phyloP scores from a whole-genome alignment of 202 grass and related monocot species.

The Setaria italica region DNA sequence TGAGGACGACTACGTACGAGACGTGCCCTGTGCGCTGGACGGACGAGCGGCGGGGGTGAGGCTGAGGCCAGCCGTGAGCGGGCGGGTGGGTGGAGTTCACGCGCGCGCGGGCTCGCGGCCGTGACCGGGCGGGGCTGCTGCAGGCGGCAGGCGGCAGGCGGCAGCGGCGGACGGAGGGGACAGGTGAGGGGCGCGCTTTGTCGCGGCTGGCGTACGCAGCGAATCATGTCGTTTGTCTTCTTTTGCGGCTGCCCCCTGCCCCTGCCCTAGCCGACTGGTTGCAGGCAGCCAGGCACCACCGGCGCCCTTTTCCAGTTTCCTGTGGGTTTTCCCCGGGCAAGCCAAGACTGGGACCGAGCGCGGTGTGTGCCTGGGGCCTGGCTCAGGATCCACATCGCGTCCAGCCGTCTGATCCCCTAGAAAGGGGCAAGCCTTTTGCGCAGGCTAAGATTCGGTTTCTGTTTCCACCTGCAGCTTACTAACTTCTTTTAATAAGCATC shows the following conservation, averaged over 20 bases:
- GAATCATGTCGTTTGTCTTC: slow-evolving; percentile 68
- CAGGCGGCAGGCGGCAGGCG: not conserved
- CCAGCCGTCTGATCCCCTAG: slow-evolving; percentile 32
- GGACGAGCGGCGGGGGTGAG: too few species aligned
- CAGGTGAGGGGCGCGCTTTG: slow-evolving; percentile 40
- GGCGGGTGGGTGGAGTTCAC: not conserved
- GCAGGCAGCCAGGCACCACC: too few species aligned
- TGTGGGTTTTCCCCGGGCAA: not conserved
- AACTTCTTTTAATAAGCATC: slow-evolving; percentile 5
- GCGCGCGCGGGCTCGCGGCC: not conserved
- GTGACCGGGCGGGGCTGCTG: not conserved
- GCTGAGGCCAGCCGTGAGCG: not conserved
- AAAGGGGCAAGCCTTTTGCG: slow-evolving; percentile 52
- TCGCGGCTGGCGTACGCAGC: slow-evolving; percentile 54
- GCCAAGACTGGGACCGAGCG: not conserved
- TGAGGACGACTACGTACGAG: not conserved
- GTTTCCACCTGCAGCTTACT: not conserved
- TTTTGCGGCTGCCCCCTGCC: slow-evolving; percentile 11
- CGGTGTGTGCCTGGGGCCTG: not conserved
- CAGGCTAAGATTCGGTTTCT: slow-evolving; percentile 40
- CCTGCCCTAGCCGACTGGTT: too few species aligned
- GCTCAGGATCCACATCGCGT: slow-evolving; percentile 41
- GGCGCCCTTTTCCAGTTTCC: not conserved
- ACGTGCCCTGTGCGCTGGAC: not conserved
- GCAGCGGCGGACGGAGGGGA: slow-evolving; percentile 33